Percentiles rank a stretch among this genome's conserved stretches.
phyloP scores from a whole-genome alignment of 1,284 basidiomycete species.

The Apiotrichum laibachii region DNA sequence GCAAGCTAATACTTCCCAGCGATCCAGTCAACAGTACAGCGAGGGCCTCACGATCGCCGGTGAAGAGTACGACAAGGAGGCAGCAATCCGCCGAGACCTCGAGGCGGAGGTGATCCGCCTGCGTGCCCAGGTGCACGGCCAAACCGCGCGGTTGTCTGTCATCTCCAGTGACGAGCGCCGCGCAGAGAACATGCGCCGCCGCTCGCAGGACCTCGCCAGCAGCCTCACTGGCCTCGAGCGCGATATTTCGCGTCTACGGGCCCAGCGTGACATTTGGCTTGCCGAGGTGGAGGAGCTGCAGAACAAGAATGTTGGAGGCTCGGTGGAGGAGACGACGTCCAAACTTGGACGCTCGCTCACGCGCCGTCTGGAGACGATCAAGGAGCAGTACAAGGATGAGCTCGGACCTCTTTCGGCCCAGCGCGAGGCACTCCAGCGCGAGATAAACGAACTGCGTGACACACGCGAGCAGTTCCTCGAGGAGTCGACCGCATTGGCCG shows the following conservation, averaged over 20 bases:
- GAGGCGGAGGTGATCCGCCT: slow-evolving; percentile 86
- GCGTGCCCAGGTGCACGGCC: slow-evolving; percentile 79
- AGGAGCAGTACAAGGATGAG: slow-evolving; percentile 80
- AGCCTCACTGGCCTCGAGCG: slow-evolving; percentile 75
- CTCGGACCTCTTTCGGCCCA: slow-evolving; percentile 78
- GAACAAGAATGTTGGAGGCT: slow-evolving; percentile 31
- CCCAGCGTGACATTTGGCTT: slow-evolving; percentile 83
- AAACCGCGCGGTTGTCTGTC: slow-evolving; percentile 78
- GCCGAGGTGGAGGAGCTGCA: slow-evolving; percentile 91
- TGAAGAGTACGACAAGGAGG: slow-evolving; percentile 87
- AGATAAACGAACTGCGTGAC: slow-evolving; percentile 82
- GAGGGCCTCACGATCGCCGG: slow-evolving; percentile 88
- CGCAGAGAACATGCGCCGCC: slow-evolving; percentile 72
- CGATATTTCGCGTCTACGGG: slow-evolving; percentile 80
- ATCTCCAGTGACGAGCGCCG: slow-evolving; percentile 73
- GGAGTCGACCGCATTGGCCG: slow-evolving; percentile 84
- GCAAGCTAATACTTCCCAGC: slow-evolving; percentile 53
- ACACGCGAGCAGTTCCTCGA: slow-evolving; percentile 83
- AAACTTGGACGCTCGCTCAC: slow-evolving; percentile 71
- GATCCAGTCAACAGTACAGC: slow-evolving; percentile 84
- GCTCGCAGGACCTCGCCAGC: slow-evolving; percentile 73
- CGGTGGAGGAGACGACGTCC: slow-evolving; percentile 31
- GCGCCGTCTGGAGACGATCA: slow-evolving; percentile 83
- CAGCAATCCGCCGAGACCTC: slow-evolving; percentile 78
- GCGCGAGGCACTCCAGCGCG: slow-evolving; percentile 72